Evolutionary conservation across 23 red algal genomes (phyloP).

Genomic region (Rhodosorus marinus): DNA sequence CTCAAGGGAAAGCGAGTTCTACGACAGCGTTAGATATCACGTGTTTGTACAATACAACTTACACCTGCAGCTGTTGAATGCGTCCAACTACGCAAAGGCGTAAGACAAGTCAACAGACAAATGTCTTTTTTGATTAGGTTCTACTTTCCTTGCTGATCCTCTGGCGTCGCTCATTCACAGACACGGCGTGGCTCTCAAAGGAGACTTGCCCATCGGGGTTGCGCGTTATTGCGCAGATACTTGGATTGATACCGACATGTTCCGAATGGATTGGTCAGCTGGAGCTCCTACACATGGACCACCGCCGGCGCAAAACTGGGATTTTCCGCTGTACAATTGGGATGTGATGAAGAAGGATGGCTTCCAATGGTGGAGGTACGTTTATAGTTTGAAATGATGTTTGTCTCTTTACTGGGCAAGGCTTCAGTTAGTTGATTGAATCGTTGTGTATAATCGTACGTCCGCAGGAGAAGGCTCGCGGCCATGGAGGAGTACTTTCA

Average conservation of each 20-base stretch:
- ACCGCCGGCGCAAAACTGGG: slow-evolving; percentile 7
- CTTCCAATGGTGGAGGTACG: slow-evolving; percentile 6
- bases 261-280: not conserved
- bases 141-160: too few relatives aligned
- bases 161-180: too few relatives aligned
- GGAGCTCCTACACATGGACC: not conserved
- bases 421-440: too few relatives aligned
- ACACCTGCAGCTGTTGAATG: slow-evolving; percentile 16
- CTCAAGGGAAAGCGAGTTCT: not conserved
- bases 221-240: slow-evolving; percentile 18
- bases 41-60: slow-evolving; percentile 20
- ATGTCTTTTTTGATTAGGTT: too few relatives aligned
- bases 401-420: too few relatives aligned
- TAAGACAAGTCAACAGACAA: too few relatives aligned
- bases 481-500: slow-evolving; percentile 12
- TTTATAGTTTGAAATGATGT: too few relatives aligned
- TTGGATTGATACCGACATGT: slow-evolving; percentile 15
- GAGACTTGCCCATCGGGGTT: slow-evolving; percentile 22
- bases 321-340: slow-evolving; percentile 11
- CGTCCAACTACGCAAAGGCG: slow-evolving; percentile 22
- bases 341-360: slow-evolving; percentile 2
- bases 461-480: not conserved
- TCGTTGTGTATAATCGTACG: too few relatives aligned
- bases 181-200: slow-evolving; percentile 12
- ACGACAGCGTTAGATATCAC: slow-evolving; percentile 7